phyloP scores from a whole-genome alignment of 2,329 filamentous ascomycete genomes.

The Cytospora chrysosperma region DNA sequence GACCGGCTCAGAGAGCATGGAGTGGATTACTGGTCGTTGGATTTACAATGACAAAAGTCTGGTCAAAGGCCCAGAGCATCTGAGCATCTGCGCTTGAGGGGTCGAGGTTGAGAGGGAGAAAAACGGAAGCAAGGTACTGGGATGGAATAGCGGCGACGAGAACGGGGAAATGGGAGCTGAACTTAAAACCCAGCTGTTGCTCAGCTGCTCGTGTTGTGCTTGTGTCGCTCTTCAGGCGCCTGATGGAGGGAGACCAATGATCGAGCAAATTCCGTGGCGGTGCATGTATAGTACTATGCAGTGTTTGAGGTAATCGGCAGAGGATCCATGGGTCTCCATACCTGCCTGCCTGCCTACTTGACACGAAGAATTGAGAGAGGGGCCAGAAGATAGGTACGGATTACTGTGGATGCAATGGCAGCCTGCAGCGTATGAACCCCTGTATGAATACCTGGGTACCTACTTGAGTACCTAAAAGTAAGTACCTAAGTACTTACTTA shows the following conservation, averaged over 20 bases:
- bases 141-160: neutral
- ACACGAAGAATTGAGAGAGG: neutral
- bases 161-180: conserved; percentile 9
- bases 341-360: too few species aligned
- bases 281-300: neutral
- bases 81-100: too few species aligned
- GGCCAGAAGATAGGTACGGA: neutral
- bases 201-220: too few species aligned
- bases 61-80: neutral
- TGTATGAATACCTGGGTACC: too few species aligned
- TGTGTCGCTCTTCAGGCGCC: neutral
- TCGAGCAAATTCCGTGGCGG: neutral
- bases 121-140: neutral
- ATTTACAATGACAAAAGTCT: neutral
- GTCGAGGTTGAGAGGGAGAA: neutral
- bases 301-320: neutral
- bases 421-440: neutral
- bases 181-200: neutral
- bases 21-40: neutral
- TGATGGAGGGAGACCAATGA: neutral
- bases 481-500: neutral
- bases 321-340: too few species aligned
- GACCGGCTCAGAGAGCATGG: neutral
- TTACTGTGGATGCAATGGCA: neutral
- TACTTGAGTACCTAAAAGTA: neutral